Percentiles rank a stretch among this genome's conserved stretches.
phyloP scores from a whole-genome alignment of 768 basidiomycete genomes.

The Brasilioporus rufonigricans region DNA sequence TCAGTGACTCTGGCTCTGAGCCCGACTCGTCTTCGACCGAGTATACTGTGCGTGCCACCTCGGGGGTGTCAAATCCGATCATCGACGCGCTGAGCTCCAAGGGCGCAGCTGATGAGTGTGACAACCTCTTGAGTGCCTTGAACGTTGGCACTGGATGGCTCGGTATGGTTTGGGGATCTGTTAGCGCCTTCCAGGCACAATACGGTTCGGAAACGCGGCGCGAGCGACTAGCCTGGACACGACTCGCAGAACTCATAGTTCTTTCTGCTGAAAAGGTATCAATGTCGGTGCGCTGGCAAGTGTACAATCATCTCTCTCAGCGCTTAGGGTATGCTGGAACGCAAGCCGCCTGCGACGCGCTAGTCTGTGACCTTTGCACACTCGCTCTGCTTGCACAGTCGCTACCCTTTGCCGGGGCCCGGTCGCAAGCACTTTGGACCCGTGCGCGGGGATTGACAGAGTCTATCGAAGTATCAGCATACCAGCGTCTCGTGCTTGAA shows the following conservation, averaged over 20 bases:
- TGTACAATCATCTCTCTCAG: constrained; percentile 51
- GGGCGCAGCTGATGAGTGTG: constrained; percentile 39
- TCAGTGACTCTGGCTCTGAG: constrained; percentile 27
- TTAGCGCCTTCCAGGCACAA: constrained; percentile 3
- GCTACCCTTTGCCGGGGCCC: constrained; percentile 34
- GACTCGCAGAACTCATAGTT: constrained; percentile 47
- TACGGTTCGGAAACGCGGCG: constrained; percentile 24
- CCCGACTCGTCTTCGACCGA: constrained; percentile 31
- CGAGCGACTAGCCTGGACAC: constrained; percentile 49
- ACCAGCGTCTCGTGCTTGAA: constrained; percentile 56
- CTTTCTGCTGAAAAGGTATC: constrained; percentile 31
- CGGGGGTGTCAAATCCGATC: constrained; percentile 16
- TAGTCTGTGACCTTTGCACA: constrained; percentile 51
- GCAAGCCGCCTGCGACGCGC: constrained; percentile 28
- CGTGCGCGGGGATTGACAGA: constrained; percentile 29
- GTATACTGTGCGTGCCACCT: constrained; percentile 20
- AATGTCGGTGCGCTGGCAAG: constrained; percentile 44
- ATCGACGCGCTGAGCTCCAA: constrained; percentile 33
- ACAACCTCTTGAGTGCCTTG: constrained; percentile 38
- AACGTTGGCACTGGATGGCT: constrained; percentile 37
- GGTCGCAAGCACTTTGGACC: constrained; percentile 46
- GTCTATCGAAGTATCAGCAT: constrained; percentile 34
- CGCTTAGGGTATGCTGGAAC: background rate
- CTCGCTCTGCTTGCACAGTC: constrained; percentile 55
- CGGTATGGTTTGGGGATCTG: constrained; percentile 33